These are phyloP conservation scores for Globisporangium heterothallicum DNA, from an alignment of 352 stramenopile species.

Conservation along the genomic window DNA sequence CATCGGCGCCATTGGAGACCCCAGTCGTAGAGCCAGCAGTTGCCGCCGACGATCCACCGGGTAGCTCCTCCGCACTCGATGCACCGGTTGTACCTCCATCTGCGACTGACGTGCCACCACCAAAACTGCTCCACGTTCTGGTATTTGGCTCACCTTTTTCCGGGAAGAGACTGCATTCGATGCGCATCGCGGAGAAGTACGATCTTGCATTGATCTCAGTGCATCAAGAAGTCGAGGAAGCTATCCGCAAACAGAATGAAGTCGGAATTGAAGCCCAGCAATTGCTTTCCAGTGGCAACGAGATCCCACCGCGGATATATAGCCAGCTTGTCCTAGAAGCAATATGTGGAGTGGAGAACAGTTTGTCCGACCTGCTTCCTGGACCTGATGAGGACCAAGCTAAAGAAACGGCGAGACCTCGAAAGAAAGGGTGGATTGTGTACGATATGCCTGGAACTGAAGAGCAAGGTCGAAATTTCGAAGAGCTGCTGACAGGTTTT, in stretches of 20 bases:
- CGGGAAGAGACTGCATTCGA: constrained; percentile 51
- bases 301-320: constrained; percentile 48
- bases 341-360: constrained; percentile 20
- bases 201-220: constrained; percentile 48
- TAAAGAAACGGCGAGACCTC: not conserved
- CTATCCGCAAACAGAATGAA: constrained; percentile 22
- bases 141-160: constrained; percentile 57
- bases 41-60: not conserved
- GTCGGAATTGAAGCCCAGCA: constrained; percentile 22
- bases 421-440: constrained; percentile 50
- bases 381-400: not conserved
- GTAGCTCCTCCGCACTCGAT: not conserved
- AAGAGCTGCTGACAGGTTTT: constrained; percentile 52
- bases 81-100: not conserved
- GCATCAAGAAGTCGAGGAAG: constrained; percentile 31
- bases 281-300: constrained; percentile 28
- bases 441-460: constrained; percentile 54
- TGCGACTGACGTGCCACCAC: not conserved
- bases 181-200: constrained; percentile 41
- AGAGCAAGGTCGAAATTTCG: constrained; percentile 36
- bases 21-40: not conserved
- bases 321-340: constrained; percentile 45
- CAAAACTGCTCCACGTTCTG: constrained; percentile 36
- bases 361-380: not conserved
- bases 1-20: not conserved